Evolutionary conservation across 1,139 yeast species (phyloP).

Genomic region (Saccharomyces uvarum): DNA sequence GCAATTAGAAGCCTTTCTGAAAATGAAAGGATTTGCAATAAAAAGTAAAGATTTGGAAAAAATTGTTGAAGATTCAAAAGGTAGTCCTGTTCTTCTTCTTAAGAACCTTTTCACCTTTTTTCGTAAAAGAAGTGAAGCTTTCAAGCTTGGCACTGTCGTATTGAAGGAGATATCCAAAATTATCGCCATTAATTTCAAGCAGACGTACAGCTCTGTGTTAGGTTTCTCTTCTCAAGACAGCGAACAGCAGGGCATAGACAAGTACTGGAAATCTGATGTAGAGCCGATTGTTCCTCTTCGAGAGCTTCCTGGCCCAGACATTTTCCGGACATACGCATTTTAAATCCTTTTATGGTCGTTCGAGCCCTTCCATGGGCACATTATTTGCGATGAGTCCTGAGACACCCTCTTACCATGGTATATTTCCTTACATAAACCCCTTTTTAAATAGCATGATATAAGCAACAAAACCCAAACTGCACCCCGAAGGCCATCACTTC

Average conservation of each 20-base stretch:
- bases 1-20: slow-evolving; percentile 38
- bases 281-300: slow-evolving; percentile 11
- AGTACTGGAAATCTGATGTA: slow-evolving; percentile 4
- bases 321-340: background rate
- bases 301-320: slow-evolving; percentile 7
- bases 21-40: slow-evolving; percentile 39
- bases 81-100: slow-evolving; percentile 33
- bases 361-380: background rate
- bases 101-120: slow-evolving; percentile 38
- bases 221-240: background rate
- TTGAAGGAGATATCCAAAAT: slow-evolving; percentile 31
- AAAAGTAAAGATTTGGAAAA: slow-evolving; percentile 33
- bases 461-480: background rate
- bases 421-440: background rate
- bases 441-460: background rate
- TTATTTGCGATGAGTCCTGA: background rate
- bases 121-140: slow-evolving; percentile 35
- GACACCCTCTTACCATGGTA: background rate
- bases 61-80: slow-evolving; percentile 34
- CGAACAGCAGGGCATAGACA: background rate
- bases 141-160: slow-evolving; percentile 32
- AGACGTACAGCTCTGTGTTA: slow-evolving; percentile 1
- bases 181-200: slow-evolving; percentile 5
- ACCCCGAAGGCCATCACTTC: background rate
- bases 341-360: background rate